A percentile compares a stretch with the other conserved stretches of the same genome.
phyloP scores from a whole-genome alignment of 257 asterid genomes.

The Solanum corneliomulleri region DNA sequence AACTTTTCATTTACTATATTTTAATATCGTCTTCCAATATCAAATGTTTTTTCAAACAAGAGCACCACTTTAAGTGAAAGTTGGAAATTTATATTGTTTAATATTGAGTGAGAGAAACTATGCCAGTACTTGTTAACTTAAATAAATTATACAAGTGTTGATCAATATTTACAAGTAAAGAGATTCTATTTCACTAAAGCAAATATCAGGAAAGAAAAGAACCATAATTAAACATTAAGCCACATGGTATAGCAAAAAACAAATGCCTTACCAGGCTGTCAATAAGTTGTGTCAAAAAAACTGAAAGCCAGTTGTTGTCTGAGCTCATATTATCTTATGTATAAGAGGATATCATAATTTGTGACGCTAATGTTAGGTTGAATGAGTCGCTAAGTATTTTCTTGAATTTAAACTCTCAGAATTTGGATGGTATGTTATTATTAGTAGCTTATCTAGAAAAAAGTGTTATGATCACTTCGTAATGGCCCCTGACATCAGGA shows the following conservation, averaged over 20 bases:
- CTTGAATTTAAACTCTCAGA: not conserved
- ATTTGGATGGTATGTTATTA: not conserved
- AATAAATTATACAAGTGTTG: not conserved
- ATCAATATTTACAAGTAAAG: not conserved
- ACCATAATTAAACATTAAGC: not conserved
- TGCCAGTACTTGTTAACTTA: not conserved
- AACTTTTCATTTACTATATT: not conserved
- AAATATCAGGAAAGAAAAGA: not conserved
- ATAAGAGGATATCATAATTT: not conserved
- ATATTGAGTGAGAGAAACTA: not conserved
- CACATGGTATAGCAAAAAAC: not conserved
- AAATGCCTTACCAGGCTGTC: not conserved
- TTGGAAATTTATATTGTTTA: not conserved
- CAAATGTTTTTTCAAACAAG: not conserved
- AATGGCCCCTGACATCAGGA: conserved; percentile 43
- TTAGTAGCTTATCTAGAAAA: not conserved
- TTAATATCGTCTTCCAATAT: not conserved
- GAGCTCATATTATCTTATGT: not conserved
- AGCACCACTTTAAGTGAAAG: not conserved
- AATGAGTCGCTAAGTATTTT: not conserved
- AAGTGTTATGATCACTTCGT: not conserved
- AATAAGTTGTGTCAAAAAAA: not conserved
- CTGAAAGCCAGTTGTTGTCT: not conserved
- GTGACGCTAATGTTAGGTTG: not conserved
- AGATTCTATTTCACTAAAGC: not conserved